These are phyloP conservation scores for Moesziomyces aphidis DNA, from an alignment of 1,284 basidiomycete species.

Conservation along the genomic window DNA sequence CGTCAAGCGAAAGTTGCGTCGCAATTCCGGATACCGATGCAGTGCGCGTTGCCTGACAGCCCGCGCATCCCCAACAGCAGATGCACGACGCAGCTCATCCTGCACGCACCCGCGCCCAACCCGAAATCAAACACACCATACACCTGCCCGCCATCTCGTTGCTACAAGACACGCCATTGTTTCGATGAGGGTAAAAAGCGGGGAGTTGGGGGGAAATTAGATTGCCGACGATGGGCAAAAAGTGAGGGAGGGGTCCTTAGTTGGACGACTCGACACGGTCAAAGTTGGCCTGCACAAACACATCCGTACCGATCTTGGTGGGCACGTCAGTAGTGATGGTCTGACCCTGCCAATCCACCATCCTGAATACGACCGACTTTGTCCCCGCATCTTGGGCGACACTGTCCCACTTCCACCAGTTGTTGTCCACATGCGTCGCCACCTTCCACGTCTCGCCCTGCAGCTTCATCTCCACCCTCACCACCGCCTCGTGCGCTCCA, in stretches of 20 bases:
- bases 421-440: constrained; percentile 17
- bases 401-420: constrained; percentile 29
- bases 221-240: too few species aligned
- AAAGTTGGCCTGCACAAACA: constrained; percentile 37
- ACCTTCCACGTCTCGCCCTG: constrained; percentile 5
- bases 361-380: constrained; percentile 19
- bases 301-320: constrained; percentile 21
- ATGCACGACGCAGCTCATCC: too few species aligned
- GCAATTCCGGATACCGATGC: too few species aligned
- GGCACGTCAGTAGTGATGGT: constrained; percentile 29
- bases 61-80: too few species aligned
- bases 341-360: constrained; percentile 48
- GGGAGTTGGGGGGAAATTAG: too few species aligned
- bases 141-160: too few species aligned
- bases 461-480: constrained; percentile 32
- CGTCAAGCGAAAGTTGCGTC: too few species aligned
- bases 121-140: too few species aligned
- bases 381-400: neutral
- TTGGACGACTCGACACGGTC: constrained; percentile 5
- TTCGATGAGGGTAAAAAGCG: too few species aligned
- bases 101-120: too few species aligned
- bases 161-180: too few species aligned
- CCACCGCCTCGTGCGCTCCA: constrained; percentile 34
- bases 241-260: neutral
- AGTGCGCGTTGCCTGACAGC: too few species aligned